Evolutionary conservation across 352 stramenopile species (phyloP), one percentile per base, ranked within the genome.

Genomic region (Phytophthora sojae): DNA sequence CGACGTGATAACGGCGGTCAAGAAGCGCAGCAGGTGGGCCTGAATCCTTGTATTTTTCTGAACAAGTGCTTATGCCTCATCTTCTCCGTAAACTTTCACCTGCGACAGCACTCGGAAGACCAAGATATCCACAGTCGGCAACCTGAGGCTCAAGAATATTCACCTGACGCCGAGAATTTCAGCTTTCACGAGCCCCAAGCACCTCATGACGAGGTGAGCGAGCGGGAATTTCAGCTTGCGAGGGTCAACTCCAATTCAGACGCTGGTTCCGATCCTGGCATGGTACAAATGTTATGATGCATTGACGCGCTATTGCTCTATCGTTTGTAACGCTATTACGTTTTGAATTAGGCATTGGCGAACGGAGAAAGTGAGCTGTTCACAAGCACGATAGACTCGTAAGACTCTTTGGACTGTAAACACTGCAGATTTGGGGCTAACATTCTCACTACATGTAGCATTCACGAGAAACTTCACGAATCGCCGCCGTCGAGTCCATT

Each of bases 311-410:
- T 49, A 49, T 49, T 11, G n/a, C 6, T 8, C 6, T 49, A 49
- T 49, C 14, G 14, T 19, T 8, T 19, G 8, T 47, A 21, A 21
- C 14, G 14, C 2, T 21, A 6, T 49, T 6, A 21, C n/a, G 14
- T 49, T 47, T 49, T 19, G 39, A 4, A 29, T 3, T 47, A 79
- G 72, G 11, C 54, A 61, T 69, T 68, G 45, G 54, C 23, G 49
- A 44, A 29, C 19, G 14, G 52, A 29, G 52, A 61, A 32, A 63
- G 32, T 7, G 44, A 25, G 12, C 25, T 23, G 1, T 60, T 65
- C 49, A 59, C 25, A 17, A 60, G n/a, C 9, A 4, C 9, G 14
- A 55, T 23, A 21, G 19, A 65, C 4, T 30, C 39, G 67, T 76
- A 76, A 64, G 67, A 57, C 37, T 12, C 4, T 49, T 14, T n/a